Conservation (phyloP, 352 stramenopile species). For the Pythium apleroticum region DNA sequence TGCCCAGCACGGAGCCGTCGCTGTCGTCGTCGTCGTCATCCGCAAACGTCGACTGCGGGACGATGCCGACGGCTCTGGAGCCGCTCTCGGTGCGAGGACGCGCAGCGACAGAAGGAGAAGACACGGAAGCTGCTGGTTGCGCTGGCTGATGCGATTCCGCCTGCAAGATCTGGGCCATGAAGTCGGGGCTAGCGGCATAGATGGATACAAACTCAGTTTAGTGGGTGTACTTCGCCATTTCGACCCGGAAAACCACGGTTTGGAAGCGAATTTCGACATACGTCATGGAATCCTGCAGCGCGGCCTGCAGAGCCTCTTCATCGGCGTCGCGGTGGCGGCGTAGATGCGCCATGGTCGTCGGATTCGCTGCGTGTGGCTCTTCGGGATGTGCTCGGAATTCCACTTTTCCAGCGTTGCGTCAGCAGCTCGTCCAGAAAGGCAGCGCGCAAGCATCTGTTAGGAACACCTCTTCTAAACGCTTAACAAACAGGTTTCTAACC, state of each 20-base stretch:
- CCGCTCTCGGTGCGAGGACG: neutral
- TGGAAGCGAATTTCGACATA: slow-evolving; percentile 26
- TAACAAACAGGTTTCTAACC: neutral
- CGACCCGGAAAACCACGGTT: neutral
- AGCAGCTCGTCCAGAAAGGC: neutral
- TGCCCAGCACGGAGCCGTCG: neutral
- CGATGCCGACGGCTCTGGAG: slow-evolving; percentile 3
- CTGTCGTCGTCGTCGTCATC: slow-evolving; percentile 19
- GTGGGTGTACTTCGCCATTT: neutral
- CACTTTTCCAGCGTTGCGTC: neutral
- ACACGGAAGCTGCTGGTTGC: neutral
- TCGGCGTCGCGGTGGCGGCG: slow-evolving; percentile 52
- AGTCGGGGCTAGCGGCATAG: slow-evolving; percentile 46
- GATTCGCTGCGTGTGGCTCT: slow-evolving; percentile 15
- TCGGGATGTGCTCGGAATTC: slow-evolving; percentile 21
- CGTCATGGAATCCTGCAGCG: slow-evolving; percentile 61
- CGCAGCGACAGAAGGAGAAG: slow-evolving; percentile 3
- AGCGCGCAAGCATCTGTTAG: neutral
- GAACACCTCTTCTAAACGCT: neutral
- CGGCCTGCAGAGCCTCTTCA: slow-evolving; percentile 66
- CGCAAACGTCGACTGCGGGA: slow-evolving; percentile 10
- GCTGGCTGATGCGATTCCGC: slow-evolving; percentile 36
- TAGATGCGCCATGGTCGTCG: slow-evolving; percentile 15
- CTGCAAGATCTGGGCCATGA: slow-evolving; percentile 69
- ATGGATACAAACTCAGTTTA: neutral